Evolutionary conservation across 306 rosid genomes (phyloP).

Genomic region (Fagus sylvatica): DNA sequence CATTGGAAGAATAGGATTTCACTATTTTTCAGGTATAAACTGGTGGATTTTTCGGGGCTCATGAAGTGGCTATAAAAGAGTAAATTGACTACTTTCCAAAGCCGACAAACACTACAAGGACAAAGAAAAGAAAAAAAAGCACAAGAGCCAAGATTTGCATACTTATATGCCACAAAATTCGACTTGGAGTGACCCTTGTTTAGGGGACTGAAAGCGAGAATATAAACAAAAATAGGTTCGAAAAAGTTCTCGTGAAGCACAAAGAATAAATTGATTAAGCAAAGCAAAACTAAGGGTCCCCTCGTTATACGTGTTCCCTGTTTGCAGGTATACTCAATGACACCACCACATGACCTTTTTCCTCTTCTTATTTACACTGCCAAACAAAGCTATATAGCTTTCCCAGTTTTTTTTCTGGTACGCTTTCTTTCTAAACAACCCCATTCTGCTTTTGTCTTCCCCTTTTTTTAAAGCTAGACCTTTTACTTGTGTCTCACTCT

Average conservation of each 20-base stretch:
- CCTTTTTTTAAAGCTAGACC: slow-evolving; percentile 14
- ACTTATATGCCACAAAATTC: slow-evolving; percentile 25
- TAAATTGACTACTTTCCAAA: slow-evolving; percentile 33
- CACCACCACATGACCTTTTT: slow-evolving; percentile 47
- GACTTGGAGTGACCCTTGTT: slow-evolving; percentile 38
- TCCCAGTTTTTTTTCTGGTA: slow-evolving; percentile 5
- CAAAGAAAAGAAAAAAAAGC: slow-evolving; percentile 45
- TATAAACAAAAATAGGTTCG: slow-evolving; percentile 18
- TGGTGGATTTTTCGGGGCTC: slow-evolving; percentile 13
- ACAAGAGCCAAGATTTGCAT: slow-evolving; percentile 50
- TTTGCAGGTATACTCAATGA: slow-evolving; percentile 60
- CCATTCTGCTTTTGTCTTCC: slow-evolving; percentile 13
- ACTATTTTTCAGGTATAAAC: slow-evolving; percentile 32
- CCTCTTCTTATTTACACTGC: slow-evolving; percentile 32
- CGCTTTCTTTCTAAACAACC: background rate
- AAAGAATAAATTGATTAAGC: slow-evolving; percentile 38
- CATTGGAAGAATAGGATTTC: slow-evolving; percentile 26
- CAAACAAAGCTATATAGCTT: slow-evolving; percentile 48
- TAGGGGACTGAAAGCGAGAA: slow-evolving; percentile 50
- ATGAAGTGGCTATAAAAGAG: slow-evolving; percentile 27
- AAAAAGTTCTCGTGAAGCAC: slow-evolving; percentile 54
- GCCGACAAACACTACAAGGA: slow-evolving; percentile 40
- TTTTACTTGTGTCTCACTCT: slow-evolving; percentile 13
- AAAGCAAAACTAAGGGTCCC: slow-evolving; percentile 19
- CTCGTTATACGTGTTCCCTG: slow-evolving; percentile 70